Base-by-base conservation (phyloP, 345 rosid genomes). In the Fremontodendron californicum region DNA sequence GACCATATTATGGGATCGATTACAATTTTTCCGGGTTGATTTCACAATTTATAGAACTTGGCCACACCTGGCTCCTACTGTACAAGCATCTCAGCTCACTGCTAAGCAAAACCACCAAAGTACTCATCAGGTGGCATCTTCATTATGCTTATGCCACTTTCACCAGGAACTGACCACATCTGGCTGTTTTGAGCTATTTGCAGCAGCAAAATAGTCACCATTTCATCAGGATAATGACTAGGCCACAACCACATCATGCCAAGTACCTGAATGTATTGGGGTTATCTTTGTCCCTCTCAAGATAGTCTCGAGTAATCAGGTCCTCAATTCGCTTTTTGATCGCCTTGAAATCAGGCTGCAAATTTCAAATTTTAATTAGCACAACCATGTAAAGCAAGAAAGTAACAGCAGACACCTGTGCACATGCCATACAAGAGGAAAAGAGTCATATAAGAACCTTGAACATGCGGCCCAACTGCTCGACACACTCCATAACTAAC, bases 241-340 rank as follows among this genome's bases (percentile, higher is more conserved):
- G 48, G 73, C 65, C 61, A 31, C 29, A 52, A 70, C 65, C 61
- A 31, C 29, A 52, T 86, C 84, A 88, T 6, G 95, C 93, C 84
- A 91, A 78, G 77, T 91, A 91, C 79, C 82, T 79, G 78, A 89
- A 91, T 57, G 40, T 9, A 70, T 81, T 61, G 65, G 65, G 65
- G 39, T 29, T 61, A 61, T 61, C 65, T 31, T 61, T 61, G 65
- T 61, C 65, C 65, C 65, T 61, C 65, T 61, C 39, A 33, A 91
- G 80, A 75, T 89, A 91, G 63, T 91, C 96, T 27, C 91, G 83
- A 46, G 90, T 83, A 40, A 91, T 91, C 73, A 91, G 76, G 79
- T 91, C 93, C 81, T 91, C 96, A 35, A 91, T 91, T 79, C 92
- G 82, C 87, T 89, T 88, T 84, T 91, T 91, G 58, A 91, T 91